Evolutionary conservation across 2,329 filamentous ascomycete species (phyloP), one percentile per base, ranked within the genome.

Genomic region (Curvularia hawaiiensis): DNA sequence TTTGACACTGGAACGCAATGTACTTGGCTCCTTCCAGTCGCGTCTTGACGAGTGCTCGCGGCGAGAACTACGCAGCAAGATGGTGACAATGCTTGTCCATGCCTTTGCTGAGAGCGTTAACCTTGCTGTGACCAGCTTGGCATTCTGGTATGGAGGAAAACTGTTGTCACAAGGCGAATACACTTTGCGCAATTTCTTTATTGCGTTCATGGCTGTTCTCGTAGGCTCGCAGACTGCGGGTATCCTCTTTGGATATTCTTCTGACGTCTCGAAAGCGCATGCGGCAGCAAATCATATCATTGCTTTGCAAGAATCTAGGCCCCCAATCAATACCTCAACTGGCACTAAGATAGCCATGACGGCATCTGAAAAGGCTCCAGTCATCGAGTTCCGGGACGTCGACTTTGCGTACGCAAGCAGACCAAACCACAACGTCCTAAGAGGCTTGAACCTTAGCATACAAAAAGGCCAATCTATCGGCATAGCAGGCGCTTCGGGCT

Each of bases 321-420:
- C 10, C 64, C 62, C 12, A 52, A 56, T 26, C 40, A 46, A 10
- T 57, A 0, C 48, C 54, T 14, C 68, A 66, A 48, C 40, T 59
- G 3, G 39, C 59, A 12, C 16, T 68, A 14, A 28, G 20, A 28
- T 38, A 56, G 20, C 39, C 60, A 12, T 26, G 38, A 39, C 7
- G 3, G 38, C 3, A 39, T 39, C 61, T 7, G 55, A 56, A 18
- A 66, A 69, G 24, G 67, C 69, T 39, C 38, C 38, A 11, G 57
- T 67, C 16, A 85, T 99, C 61, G 93, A 98, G 72, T 97, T 99
- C 82, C 87, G 89, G 14, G 89, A 97, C 64, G 92, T 98, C 3
- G 90, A 95, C 76, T 98, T 97, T 83, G 85, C 91, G 45, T 99
- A 98, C 74, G 92, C 38, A 14, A 39, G 38, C 12, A 39, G 38